Conservation (phyloP, 2,329 filamentous ascomycete species). For the Trichophyton verrucosum region DNA sequence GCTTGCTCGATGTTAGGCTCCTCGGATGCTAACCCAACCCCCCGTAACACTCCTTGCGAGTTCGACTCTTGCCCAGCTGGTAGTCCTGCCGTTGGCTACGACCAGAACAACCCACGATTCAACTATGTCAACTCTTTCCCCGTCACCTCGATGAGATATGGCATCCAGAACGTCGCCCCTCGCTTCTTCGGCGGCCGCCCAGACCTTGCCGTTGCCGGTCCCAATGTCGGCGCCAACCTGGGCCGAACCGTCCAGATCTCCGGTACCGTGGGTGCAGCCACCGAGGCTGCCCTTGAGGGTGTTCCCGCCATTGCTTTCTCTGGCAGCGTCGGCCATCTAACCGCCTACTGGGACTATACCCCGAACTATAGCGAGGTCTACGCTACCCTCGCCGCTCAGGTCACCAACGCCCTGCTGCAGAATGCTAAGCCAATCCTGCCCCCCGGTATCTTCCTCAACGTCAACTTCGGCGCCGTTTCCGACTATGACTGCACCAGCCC, state of each 20-base stretch:
- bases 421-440: background rate
- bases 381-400: background rate
- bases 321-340: background rate
- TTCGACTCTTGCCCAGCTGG: background rate
- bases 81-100: background rate
- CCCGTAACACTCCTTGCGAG: background rate
- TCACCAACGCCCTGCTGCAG: background rate
- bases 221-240: background rate
- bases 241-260: background rate
- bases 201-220: background rate
- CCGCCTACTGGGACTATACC: background rate
- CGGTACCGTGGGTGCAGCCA: background rate
- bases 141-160: background rate
- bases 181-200: background rate
- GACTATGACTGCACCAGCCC: background rate
- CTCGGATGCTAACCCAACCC: background rate
- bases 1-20: background rate
- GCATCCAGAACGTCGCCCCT: background rate
- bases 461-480: background rate
- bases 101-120: background rate
- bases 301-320: background rate
- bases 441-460: background rate
- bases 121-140: background rate
- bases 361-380: background rate
- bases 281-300: background rate